Percentiles rank a stretch among this genome's conserved stretches.
Conservation (phyloP, 192 early-diverging fungal species). For the Funneliformis mosseae region DNA sequence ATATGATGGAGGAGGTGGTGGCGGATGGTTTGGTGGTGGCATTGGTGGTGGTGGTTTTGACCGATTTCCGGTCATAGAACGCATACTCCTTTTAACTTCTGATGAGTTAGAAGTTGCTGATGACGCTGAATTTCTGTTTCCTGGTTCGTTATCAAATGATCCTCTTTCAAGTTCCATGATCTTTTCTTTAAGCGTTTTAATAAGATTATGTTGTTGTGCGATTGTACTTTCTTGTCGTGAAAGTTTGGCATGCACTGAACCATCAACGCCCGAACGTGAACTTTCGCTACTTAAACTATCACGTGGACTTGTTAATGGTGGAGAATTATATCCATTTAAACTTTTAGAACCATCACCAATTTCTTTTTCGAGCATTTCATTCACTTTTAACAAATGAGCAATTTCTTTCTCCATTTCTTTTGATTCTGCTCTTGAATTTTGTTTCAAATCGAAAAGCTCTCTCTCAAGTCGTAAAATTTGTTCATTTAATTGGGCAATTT, state of each 20-base stretch:
- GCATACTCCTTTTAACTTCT: constrained; percentile 29
- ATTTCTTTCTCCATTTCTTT: constrained; percentile 34
- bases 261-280: background rate
- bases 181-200: constrained; percentile 43
- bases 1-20: constrained; percentile 38
- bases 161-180: constrained; percentile 40
- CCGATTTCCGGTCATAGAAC: constrained; percentile 28
- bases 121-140: constrained; percentile 1
- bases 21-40: constrained; percentile 38
- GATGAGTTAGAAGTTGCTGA: constrained; percentile 6
- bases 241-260: background rate
- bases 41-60: constrained; percentile 32
- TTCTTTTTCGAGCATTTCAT: constrained; percentile 22
- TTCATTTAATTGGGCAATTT: constrained; percentile 17
- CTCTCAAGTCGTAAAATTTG: constrained; percentile 10
- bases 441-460: background rate
- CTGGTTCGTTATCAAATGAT: background rate
- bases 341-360: background rate
- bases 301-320: background rate
- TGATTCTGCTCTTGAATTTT: constrained; percentile 1
- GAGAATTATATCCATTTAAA: too few relatives aligned
- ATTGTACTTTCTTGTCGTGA: constrained; percentile 40
- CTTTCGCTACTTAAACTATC: background rate
- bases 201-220: constrained; percentile 39
- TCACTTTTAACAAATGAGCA: background rate